Conservation (phyloP, 2,329 filamentous ascomycete genomes). For the Colletotrichum trifolii region DNA sequence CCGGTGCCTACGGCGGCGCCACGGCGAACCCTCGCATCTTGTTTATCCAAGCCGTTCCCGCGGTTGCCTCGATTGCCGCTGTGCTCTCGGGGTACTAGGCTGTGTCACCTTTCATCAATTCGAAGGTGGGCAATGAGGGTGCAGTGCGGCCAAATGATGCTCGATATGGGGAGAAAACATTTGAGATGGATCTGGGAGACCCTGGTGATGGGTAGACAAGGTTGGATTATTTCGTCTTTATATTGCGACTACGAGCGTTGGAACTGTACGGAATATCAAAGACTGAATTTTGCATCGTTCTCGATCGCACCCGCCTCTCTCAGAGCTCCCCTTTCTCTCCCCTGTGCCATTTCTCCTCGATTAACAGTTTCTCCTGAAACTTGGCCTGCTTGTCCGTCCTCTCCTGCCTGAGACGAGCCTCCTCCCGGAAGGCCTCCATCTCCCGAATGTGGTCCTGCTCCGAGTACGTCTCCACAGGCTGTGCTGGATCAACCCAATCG, state of each 20-base stretch:
- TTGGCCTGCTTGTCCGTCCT: constrained; percentile 22
- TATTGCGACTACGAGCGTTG: constrained; percentile 11
- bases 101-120: no score
- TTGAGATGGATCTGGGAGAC: not conserved
- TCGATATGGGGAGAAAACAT: not conserved
- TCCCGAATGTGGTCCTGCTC: constrained; percentile 23
- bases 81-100: constrained; percentile 42
- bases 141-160: not conserved
- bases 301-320: not conserved
- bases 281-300: not conserved
- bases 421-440: constrained; percentile 31
- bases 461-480: constrained; percentile 6
- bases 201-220: not conserved
- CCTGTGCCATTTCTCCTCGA: constrained; percentile 14
- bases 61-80: constrained; percentile 43
- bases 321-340: constrained; percentile 30
- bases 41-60: constrained; percentile 55
- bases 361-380: constrained; percentile 24
- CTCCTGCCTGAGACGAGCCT: constrained; percentile 16
- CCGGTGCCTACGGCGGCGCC: constrained; percentile 56
- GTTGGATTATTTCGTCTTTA: not conserved
- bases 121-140: no score
- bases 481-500: constrained; percentile 28
- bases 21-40: constrained; percentile 56
- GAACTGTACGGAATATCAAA: constrained; percentile 13